phyloP scores from a whole-genome alignment of 345 rosid species.

The Brassica juncea region DNA sequence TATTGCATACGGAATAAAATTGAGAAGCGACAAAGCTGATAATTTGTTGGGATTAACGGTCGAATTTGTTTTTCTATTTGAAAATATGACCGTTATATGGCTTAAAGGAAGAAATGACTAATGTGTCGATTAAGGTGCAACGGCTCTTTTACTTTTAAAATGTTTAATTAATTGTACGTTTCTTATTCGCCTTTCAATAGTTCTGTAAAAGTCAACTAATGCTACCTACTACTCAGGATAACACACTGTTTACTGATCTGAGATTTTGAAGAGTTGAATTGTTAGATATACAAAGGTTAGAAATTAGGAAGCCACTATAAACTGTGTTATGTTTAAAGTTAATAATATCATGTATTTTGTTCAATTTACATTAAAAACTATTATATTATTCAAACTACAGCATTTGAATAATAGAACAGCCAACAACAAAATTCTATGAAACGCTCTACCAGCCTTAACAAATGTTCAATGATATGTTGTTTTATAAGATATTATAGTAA shows the following conservation, averaged over 20 bases:
- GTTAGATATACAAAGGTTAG: neutral
- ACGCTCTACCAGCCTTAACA: too few relatives aligned
- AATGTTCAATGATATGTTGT: too few relatives aligned
- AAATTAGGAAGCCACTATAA: neutral
- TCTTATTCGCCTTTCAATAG: neutral
- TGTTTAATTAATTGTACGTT: neutral
- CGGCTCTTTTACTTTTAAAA: slow-evolving; percentile 2
- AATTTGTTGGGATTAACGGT: slow-evolving; percentile 35
- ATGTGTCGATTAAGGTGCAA: neutral
- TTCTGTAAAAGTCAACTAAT: neutral
- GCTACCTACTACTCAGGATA: neutral
- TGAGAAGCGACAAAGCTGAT: slow-evolving; percentile 8
- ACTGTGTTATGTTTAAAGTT: too few relatives aligned
- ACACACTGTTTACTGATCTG: neutral
- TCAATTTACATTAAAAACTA: too few relatives aligned
- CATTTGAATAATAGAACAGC: too few relatives aligned
- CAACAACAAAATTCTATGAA: too few relatives aligned
- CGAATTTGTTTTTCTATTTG: slow-evolving; percentile 1
- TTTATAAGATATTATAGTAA: too few relatives aligned
- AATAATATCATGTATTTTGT: too few relatives aligned
- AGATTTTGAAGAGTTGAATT: neutral
- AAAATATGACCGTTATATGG: slow-evolving; percentile 34
- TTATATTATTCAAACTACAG: too few relatives aligned
- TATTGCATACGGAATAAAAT: neutral
- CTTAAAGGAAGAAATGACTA: neutral